Evolutionary conservation across 257 asterid species (phyloP).

Genomic region (Petrea volubilis): DNA sequence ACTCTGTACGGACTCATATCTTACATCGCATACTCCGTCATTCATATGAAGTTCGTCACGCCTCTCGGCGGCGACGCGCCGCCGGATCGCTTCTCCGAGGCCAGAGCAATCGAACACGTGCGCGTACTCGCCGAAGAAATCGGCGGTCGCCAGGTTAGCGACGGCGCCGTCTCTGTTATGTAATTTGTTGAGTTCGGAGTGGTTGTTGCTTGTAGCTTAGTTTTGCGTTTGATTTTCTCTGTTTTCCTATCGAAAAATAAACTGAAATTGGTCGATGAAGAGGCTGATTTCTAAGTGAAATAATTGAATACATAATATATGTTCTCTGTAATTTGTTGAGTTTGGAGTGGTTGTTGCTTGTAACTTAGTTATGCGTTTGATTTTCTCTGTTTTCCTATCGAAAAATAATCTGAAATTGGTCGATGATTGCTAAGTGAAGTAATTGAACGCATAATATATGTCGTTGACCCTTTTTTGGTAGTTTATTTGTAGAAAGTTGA

Average conservation of each 20-base stretch:
- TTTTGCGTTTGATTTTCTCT: background rate
- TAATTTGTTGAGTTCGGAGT: background rate
- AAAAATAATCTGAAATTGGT: background rate
- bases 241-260: background rate
- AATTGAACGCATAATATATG: too few relatives aligned
- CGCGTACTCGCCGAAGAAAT: constrained; percentile 86
- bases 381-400: background rate
- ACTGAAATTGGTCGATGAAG: background rate
- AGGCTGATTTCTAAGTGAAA: constrained; percentile 1
- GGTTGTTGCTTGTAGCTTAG: constrained; percentile 8
- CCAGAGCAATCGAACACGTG: constrained; percentile 89
- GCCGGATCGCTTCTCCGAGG: constrained; percentile 83
- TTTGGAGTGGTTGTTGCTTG: constrained; percentile 13
- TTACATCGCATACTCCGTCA: constrained; percentile 45
- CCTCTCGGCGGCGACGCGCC: constrained; percentile 91
- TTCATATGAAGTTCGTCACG: constrained; percentile 73
- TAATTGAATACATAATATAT: too few relatives aligned
- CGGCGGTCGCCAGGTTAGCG: constrained; percentile 89
- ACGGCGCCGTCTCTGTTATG: constrained; percentile 15
- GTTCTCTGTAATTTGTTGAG: background rate
- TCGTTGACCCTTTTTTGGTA: constrained; percentile 8
- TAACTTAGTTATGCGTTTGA: background rate
- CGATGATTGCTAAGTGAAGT: constrained; percentile 7
- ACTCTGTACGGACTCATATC: constrained; percentile 60
- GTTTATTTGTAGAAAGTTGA: constrained; percentile 1